Percentiles rank a stretch among this genome's conserved stretches.
phyloP scores from a whole-genome alignment of 1,139 yeast species.

The Petasospora fabianii region DNA sequence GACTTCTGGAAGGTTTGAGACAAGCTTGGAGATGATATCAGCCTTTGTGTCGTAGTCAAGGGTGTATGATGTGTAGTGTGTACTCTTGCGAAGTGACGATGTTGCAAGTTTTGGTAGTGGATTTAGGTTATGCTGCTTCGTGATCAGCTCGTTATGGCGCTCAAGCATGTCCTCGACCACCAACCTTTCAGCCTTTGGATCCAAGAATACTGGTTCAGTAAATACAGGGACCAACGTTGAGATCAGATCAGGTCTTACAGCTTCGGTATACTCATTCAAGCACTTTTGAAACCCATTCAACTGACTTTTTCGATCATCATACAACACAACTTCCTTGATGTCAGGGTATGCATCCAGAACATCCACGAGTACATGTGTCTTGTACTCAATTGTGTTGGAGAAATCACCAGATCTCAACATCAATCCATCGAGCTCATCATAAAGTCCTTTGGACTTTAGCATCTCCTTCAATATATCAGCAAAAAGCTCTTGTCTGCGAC shows the following conservation, averaged over 20 bases:
- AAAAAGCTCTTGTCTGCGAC: constrained; percentile 34
- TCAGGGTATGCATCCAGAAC: constrained; percentile 31
- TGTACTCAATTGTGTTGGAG: constrained; percentile 34
- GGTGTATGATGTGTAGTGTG: constrained; percentile 27
- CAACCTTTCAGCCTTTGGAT: constrained; percentile 31
- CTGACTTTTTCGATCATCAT: constrained; percentile 41
- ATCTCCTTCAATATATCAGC: constrained; percentile 28
- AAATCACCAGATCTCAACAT: constrained; percentile 33
- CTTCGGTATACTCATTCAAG: constrained; percentile 29
- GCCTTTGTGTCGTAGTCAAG: constrained; percentile 25
- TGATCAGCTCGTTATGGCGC: constrained; percentile 30
- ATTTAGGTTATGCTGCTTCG: not conserved
- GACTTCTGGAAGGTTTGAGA: constrained; percentile 17
- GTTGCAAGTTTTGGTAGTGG: not conserved
- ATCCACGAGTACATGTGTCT: constrained; percentile 34
- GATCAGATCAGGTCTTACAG: constrained; percentile 24
- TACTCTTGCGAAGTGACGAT: constrained; percentile 17
- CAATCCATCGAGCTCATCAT: constrained; percentile 34
- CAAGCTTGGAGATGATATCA: constrained; percentile 16
- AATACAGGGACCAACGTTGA: constrained; percentile 31
- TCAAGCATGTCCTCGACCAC: constrained; percentile 29
- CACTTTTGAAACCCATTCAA: constrained; percentile 33
- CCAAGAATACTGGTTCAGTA: constrained; percentile 26
- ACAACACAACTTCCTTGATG: constrained; percentile 33
- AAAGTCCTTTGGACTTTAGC: constrained; percentile 27